These are phyloP conservation scores for Xerocomus minutiporus DNA, from an alignment of 1,284 basidiomycete species.

Conservation along the genomic window DNA sequence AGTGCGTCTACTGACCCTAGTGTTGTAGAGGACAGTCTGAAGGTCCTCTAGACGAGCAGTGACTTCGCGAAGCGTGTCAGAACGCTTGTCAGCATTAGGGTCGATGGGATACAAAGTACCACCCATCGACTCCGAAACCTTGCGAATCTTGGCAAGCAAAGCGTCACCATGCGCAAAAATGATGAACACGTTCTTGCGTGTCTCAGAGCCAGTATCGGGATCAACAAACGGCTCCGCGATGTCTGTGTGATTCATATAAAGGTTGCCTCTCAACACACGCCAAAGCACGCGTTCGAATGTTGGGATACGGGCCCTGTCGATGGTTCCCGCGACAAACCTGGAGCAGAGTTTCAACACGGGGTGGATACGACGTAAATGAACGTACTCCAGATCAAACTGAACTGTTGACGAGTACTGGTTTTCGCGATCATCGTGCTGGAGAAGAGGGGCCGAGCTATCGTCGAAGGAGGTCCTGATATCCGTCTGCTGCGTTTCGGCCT, in stretches of 20 bases:
- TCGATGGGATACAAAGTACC: slow-evolving; percentile 97
- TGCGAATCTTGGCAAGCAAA: slow-evolving; percentile 94
- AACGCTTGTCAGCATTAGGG: slow-evolving; percentile 87
- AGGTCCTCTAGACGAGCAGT: slow-evolving; percentile 89
- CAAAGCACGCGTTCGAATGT: slow-evolving; percentile 98
- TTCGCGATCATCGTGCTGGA: slow-evolving; percentile 88
- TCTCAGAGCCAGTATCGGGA: slow-evolving; percentile 74
- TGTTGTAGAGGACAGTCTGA: slow-evolving; percentile 87
- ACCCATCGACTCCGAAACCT: slow-evolving; percentile 97
- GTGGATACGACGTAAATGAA: slow-evolving; percentile 4
- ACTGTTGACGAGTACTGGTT: slow-evolving; percentile 53
- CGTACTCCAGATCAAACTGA: slow-evolving; percentile 85
- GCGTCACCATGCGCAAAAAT: slow-evolving; percentile 98
- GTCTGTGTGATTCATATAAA: slow-evolving; percentile 99
- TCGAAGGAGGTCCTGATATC: slow-evolving; percentile 90
- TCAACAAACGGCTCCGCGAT: slow-evolving; percentile 93
- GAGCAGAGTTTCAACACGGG: slow-evolving; percentile 2
- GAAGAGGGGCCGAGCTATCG: slow-evolving; percentile 85
- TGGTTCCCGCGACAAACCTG: slow-evolving; percentile 94
- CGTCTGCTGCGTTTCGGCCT: slow-evolving; percentile 78
- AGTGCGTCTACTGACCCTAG: slow-evolving; percentile 77
- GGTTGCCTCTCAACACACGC: slow-evolving; percentile 95
- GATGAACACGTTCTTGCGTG: slow-evolving; percentile 98
- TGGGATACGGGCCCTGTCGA: slow-evolving; percentile 87
- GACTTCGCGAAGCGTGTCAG: slow-evolving; percentile 87